Conservation (phyloP, 768 basidiomycete species). For the Russula lepida region DNA sequence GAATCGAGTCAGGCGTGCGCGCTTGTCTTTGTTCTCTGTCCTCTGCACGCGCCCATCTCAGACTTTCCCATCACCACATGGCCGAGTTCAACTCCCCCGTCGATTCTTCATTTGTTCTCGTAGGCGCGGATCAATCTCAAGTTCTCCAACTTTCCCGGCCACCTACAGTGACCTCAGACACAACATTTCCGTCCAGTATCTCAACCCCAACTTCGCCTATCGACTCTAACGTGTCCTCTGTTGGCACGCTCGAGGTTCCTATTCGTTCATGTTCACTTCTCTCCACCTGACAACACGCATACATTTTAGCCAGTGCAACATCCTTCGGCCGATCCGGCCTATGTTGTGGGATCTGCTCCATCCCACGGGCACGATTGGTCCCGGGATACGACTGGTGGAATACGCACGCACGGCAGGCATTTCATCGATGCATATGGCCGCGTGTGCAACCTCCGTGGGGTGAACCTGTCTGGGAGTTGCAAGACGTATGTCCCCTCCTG, state of each 20-base stretch:
- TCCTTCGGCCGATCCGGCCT: conserved; percentile 39
- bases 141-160: conserved; percentile 2
- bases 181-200: conserved; percentile 14
- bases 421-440: conserved; percentile 77
- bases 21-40: not conserved
- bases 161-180: conserved; percentile 7
- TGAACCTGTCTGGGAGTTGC: conserved; percentile 74
- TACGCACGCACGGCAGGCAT: conserved; percentile 63
- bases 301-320: conserved; percentile 27
- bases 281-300: not conserved
- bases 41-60: no score
- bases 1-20: not conserved
- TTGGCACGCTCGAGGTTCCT: conserved; percentile 8
- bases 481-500: conserved; percentile 55
- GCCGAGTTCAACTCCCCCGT: not conserved
- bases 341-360: conserved; percentile 38
- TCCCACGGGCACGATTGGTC: conserved; percentile 77
- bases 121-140: conserved; percentile 12
- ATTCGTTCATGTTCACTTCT: not conserved
- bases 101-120: conserved; percentile 11
- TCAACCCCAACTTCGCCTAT: conserved; percentile 14
- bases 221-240: conserved; percentile 9
- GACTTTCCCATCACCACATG: not conserved
- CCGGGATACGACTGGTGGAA: conserved; percentile 42
- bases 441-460: conserved; percentile 74